Evolutionary conservation across 2,329 filamentous ascomycete species (phyloP).

Genomic region (Volutella citrinella): DNA sequence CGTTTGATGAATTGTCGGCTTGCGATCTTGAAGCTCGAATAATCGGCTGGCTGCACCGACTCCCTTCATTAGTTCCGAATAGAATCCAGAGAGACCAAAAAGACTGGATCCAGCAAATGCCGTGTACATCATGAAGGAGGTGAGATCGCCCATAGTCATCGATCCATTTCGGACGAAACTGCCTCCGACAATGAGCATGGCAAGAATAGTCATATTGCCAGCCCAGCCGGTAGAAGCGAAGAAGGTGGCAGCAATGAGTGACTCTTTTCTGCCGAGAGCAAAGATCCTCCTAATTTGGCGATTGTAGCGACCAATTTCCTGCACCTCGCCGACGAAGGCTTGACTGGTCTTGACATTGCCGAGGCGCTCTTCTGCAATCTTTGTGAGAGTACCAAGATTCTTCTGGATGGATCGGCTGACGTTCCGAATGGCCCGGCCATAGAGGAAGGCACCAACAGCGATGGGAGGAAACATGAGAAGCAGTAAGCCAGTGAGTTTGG

Average conservation of each 20-base stretch:
- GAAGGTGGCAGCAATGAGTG: conserved; percentile 85
- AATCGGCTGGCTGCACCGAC: conserved; percentile 94
- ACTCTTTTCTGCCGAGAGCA: conserved; percentile 79
- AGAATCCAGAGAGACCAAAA: conserved; percentile 93
- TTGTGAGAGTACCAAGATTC: conserved; percentile 87
- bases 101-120: conserved; percentile 82
- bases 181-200: conserved; percentile 85
- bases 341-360: conserved; percentile 97
- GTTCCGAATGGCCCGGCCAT: conserved; percentile 83
- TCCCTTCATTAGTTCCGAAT: conserved; percentile 98
- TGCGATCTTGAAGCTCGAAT: conserved; percentile 91
- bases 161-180: conserved; percentile 82
- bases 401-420: conserved; percentile 91
- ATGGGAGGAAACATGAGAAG: conserved; percentile 87
- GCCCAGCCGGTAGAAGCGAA: conserved; percentile 84
- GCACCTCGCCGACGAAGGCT: conserved; percentile 89
- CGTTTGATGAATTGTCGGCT: conserved; percentile 83
- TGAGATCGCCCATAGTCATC: conserved; percentile 88
- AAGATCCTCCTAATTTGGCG: conserved; percentile 91
- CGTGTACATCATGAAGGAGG: conserved; percentile 98
- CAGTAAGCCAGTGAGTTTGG: conserved; percentile 84
- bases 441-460: conserved; percentile 85
- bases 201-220: conserved; percentile 94
- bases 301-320: conserved; percentile 90
- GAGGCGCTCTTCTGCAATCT: conserved; percentile 96